Evolutionary conservation across 768 basidiomycete genomes (phyloP), one percentile per base, ranked within the genome.

Genomic region (Leccinum boreale): DNA sequence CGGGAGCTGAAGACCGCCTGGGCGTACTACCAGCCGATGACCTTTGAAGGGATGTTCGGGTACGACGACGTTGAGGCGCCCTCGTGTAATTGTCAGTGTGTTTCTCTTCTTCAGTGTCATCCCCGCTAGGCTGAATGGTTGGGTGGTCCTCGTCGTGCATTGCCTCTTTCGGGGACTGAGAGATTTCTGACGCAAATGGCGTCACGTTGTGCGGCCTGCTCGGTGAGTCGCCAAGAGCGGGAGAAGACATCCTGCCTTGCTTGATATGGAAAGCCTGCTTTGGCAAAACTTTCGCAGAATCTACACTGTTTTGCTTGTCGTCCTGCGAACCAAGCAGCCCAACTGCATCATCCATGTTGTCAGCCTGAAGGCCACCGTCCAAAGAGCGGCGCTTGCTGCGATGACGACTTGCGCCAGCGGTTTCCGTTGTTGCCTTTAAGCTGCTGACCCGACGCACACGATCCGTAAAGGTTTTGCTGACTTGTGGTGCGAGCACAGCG

Each of bases 1-100:
- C 70, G 23, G 66, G 53, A 49, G 58, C 58, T 15, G 58, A 66
- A 35, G 58, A 59, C 21, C 58, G 53, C 35, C 59, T 60, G 28
- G 62, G 59, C 12, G 31, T 1, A 53, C 48, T 29, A 7, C 42
- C n/a, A 7, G 10, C 19, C 2, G 29, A 24, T 8, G 8, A 4
- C 23, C 7, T 29, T 24, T 50, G 53, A 23, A 1, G 33, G 10
- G 31, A 35, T 14, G 61, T 36, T 39, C 58, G 58, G 10, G 68
- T 57, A 49, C n/a, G 36, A 36, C 33, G 60, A 21, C 59, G 66
- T 26, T 59, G 60, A 12, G 66, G 70, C 15, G 50, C 64, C 48
- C 54, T 55, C 0, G 59, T 66, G 35, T 61, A 66, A 12, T 58
- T 57, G 49, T 70, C 66, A 8, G 28, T 3, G 4, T n/a, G 12